Percentiles rank a stretch among this genome's conserved stretches.
Conservation (phyloP, 257 asterid genomes). For the Ajuga chamaepitys region DNA sequence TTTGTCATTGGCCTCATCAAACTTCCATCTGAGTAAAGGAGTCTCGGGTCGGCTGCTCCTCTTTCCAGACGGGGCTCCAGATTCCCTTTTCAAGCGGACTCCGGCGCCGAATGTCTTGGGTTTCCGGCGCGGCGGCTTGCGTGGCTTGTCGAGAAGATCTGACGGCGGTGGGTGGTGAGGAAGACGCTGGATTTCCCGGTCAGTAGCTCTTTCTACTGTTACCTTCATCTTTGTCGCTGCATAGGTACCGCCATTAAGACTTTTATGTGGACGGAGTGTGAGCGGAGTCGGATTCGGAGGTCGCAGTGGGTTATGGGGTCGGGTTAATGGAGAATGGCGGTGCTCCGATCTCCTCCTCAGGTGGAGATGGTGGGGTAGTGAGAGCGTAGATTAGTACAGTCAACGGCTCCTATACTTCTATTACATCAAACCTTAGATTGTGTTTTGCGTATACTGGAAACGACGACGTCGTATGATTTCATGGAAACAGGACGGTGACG, state of each 20-base stretch:
- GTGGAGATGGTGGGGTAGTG: neutral
- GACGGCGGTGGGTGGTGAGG: conserved; percentile 18
- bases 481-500: conserved; percentile 18
- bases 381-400: conserved; percentile 18
- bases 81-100: conserved; percentile 28
- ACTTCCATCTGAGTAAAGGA: conserved; percentile 50
- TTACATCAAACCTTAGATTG: conserved; percentile 18
- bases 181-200: conserved; percentile 18
- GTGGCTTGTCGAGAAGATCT: conserved; percentile 30
- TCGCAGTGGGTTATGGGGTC: neutral
- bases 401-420: conserved; percentile 19
- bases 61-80: conserved; percentile 22
- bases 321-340: neutral
- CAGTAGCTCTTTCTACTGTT: conserved; percentile 19
- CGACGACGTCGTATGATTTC: conserved; percentile 20
- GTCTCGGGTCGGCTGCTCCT: conserved; percentile 47
- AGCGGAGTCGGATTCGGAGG: neutral
- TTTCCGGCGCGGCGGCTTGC: conserved; percentile 42
- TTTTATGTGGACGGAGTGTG: neutral
- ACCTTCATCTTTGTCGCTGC: conserved; percentile 25
- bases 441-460: neutral
- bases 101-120: conserved; percentile 23
- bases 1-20: conserved; percentile 25
- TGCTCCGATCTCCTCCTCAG: conserved; percentile 7
- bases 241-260: conserved; percentile 24